A percentile compares a stretch with the other conserved stretches of the same genome.
Evolutionary conservation across 2,329 filamentous ascomycete genomes (phyloP).

Genomic region (Aureobasidium melanogenum): DNA sequence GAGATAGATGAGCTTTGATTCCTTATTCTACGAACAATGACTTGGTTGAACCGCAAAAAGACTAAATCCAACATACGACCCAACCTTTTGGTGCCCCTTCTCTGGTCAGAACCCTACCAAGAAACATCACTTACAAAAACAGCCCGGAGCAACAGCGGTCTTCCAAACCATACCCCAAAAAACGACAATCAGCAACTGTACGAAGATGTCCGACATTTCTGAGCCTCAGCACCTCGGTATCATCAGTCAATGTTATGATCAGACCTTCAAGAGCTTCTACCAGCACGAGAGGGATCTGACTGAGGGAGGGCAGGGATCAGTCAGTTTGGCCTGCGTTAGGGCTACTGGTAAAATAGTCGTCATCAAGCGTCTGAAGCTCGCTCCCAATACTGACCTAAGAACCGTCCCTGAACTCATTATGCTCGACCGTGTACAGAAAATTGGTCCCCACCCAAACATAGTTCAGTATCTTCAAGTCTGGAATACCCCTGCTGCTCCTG

Average conservation of each 20-base stretch:
- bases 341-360: not conserved
- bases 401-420: not conserved
- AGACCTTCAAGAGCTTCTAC: constrained; percentile 1
- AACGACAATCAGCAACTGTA: not conserved
- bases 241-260: not conserved
- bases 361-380: not conserved
- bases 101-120: not conserved
- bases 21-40: not conserved
- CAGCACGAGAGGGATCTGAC: not conserved
- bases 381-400: not conserved
- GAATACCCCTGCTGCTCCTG: not conserved
- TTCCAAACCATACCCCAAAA: not conserved
- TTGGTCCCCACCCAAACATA: not conserved
- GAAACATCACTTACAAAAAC: not conserved
- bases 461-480: not conserved
- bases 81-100: not conserved
- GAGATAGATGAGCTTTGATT: not conserved
- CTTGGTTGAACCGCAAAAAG: too few species aligned
- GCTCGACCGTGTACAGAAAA: not conserved
- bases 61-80: not conserved
- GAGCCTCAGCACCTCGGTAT: not conserved
- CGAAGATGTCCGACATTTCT: not conserved
- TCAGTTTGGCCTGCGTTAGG: not conserved
- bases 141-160: not conserved
- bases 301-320: not conserved